Evolutionary conservation across 139 green algal genomes (phyloP).

Genomic region (Limnomonas spitsbergensis): DNA sequence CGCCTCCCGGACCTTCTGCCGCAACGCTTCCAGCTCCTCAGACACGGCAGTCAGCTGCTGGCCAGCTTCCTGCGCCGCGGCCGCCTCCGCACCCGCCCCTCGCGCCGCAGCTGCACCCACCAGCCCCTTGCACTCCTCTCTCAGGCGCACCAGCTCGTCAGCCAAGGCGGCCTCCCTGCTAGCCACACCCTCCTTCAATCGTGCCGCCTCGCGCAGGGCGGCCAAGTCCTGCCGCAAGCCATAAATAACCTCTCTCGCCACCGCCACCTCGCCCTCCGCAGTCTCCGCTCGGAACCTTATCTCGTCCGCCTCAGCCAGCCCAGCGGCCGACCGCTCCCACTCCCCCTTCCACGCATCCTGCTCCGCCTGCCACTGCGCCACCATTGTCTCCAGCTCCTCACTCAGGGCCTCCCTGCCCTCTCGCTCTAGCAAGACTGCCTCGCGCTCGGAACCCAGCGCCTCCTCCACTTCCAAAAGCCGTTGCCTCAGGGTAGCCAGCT

Average conservation of each 20-base stretch:
- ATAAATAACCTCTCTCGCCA: background rate
- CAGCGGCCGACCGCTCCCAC: background rate
- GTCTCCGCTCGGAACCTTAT: background rate
- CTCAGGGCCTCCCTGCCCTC: background rate
- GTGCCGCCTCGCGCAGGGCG: no score
- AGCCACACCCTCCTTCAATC: slow-evolving; percentile 1
- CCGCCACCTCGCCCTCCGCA: background rate
- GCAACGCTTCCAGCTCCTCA: background rate
- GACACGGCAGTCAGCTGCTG: background rate
- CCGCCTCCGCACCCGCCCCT: no score
- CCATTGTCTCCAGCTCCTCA: background rate
- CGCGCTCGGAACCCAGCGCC: background rate
- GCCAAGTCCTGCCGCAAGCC: background rate
- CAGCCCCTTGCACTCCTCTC: background rate
- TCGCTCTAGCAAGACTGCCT: background rate
- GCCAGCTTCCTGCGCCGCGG: background rate
- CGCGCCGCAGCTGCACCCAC: background rate
- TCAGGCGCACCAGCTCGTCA: background rate
- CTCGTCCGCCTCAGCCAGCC: background rate
- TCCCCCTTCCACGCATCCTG: background rate
- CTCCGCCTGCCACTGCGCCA: background rate
- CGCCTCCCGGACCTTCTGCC: background rate
- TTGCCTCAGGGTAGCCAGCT: background rate
- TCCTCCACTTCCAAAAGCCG: background rate
- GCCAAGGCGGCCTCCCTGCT: background rate